Evolutionary conservation across 345 rosid species (phyloP).

Genomic region (Angophora floribunda): DNA sequence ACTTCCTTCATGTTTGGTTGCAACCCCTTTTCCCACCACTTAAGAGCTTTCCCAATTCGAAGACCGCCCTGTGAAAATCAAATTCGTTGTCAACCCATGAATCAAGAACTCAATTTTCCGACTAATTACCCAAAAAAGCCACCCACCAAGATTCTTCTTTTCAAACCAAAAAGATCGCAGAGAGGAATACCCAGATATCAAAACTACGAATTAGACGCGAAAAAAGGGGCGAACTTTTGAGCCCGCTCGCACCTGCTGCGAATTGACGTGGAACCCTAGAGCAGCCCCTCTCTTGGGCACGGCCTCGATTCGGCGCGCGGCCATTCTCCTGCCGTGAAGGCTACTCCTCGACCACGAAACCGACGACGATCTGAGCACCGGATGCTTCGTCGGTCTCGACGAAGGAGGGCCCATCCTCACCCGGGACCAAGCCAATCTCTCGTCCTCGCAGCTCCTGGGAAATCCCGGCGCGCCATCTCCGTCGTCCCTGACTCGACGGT

Average conservation of each 20-base stretch:
- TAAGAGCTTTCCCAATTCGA: constrained; percentile 43
- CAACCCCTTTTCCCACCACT: constrained; percentile 87
- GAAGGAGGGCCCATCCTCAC: background rate
- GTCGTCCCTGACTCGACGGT: background rate
- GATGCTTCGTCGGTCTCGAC: background rate
- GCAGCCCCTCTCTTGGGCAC: constrained; percentile 5
- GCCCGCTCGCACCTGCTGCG: constrained; percentile 37
- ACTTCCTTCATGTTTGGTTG: constrained; percentile 84
- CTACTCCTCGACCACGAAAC: constrained; percentile 2
- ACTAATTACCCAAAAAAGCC: background rate
- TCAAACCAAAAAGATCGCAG: background rate
- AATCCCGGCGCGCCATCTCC: background rate
- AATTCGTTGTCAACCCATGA: background rate
- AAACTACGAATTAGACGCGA: background rate
- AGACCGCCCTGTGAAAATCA: constrained; percentile 23
- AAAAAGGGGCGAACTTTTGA: background rate
- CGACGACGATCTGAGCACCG: background rate
- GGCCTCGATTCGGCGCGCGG: constrained; percentile 11
- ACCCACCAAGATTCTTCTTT: background rate
- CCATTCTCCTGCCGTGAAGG: constrained; percentile 34
- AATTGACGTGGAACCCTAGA: constrained; percentile 14
- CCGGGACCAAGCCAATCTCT: background rate
- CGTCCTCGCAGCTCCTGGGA: background rate
- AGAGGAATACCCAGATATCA: background rate
- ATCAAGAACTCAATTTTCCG: background rate